These are phyloP conservation scores for Erysimum cheiranthoides DNA, from an alignment of 345 rosid species.

Conservation along the genomic window DNA sequence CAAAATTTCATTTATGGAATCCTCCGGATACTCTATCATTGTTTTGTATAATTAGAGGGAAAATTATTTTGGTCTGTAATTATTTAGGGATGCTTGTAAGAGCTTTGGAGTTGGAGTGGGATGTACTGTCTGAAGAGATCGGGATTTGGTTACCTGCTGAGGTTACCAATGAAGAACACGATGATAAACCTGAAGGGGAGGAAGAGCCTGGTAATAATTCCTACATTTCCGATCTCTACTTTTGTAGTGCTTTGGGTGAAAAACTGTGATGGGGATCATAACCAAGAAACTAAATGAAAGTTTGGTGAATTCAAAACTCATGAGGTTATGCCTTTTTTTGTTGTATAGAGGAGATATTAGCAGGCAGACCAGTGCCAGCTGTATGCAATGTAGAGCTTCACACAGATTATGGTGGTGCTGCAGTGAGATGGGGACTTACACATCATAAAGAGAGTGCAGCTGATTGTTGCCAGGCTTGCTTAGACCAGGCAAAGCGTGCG, in stretches of 20 bases:
- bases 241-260: neutral
- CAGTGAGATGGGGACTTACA: slow-evolving; percentile 97
- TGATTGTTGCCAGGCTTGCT: slow-evolving; percentile 97
- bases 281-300: too few species aligned
- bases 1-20: slow-evolving; percentile 11
- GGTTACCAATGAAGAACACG: slow-evolving; percentile 67
- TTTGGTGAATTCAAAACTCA: slow-evolving; percentile 21
- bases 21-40: neutral
- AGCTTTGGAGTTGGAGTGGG: slow-evolving; percentile 87
- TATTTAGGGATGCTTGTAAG: slow-evolving; percentile 64
- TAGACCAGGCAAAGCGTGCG: slow-evolving; percentile 83
- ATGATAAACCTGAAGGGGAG: slow-evolving; percentile 88
- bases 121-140: slow-evolving; percentile 73
- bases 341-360: slow-evolving; percentile 72
- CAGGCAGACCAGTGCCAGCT: slow-evolving; percentile 84
- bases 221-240: neutral
- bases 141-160: slow-evolving; percentile 92
- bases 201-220: slow-evolving; percentile 68
- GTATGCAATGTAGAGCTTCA: slow-evolving; percentile 88
- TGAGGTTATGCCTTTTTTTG: slow-evolving; percentile 22
- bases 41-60: slow-evolving; percentile 10
- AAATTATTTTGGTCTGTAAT: neutral
- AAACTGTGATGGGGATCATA: neutral
- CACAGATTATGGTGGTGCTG: slow-evolving; percentile 87
- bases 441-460: slow-evolving; percentile 98